phyloP scores from a whole-genome alignment of 768 basidiomycete species.

The Suillus fuscotomentosus region DNA sequence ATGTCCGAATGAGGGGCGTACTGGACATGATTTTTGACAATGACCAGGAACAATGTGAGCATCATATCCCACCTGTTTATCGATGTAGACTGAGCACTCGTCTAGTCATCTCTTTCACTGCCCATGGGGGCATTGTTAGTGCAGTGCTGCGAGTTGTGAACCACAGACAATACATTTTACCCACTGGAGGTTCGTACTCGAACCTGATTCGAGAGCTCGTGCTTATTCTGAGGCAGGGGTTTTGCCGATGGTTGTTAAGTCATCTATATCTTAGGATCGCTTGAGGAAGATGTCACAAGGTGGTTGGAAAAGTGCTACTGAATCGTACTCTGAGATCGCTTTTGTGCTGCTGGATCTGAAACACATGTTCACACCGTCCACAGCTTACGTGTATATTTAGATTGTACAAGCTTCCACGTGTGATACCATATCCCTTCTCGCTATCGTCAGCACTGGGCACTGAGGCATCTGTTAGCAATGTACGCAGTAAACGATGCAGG shows the following conservation, averaged over 20 bases:
- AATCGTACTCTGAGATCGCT: background rate
- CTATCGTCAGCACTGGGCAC: background rate
- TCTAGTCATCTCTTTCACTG: slow-evolving; percentile 64
- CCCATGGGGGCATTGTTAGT: slow-evolving; percentile 62
- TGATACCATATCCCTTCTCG: background rate
- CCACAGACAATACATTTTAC: slow-evolving; percentile 44
- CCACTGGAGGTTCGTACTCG: slow-evolving; percentile 60
- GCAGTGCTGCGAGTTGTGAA: slow-evolving; percentile 50
- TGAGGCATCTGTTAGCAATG: background rate
- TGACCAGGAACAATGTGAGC: slow-evolving; percentile 48
- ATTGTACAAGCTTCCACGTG: background rate
- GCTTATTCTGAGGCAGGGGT: slow-evolving; percentile 20
- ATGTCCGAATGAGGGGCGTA: slow-evolving; percentile 46
- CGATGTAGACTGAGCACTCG: background rate
- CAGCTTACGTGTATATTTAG: background rate
- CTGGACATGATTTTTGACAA: slow-evolving; percentile 55
- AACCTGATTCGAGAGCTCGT: background rate
- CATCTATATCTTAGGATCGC: background rate
- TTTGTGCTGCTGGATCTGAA: background rate
- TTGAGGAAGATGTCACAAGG: background rate
- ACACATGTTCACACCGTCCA: background rate
- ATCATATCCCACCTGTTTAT: background rate
- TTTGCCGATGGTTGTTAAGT: slow-evolving; percentile 23
- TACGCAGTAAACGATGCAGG: slow-evolving; percentile 13
- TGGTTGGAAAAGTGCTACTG: background rate